Evolutionary conservation across 805 yeast genomes (phyloP).

Genomic region (Spathaspora sp.): DNA sequence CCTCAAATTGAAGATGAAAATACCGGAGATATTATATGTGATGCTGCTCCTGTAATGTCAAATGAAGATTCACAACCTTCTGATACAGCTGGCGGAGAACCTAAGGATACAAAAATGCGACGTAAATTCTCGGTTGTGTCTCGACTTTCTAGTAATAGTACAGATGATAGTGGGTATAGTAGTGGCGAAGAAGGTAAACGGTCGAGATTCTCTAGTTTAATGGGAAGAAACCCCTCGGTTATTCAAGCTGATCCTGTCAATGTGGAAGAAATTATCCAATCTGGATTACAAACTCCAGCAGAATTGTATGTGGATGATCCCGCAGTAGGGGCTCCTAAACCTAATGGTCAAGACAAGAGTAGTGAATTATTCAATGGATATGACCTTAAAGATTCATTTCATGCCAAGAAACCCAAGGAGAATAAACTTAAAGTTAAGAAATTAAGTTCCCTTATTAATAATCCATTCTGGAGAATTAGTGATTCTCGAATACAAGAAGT

Average conservation of each 20-base stretch:
- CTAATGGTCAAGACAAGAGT: neutral
- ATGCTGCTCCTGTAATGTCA: constrained; percentile 1
- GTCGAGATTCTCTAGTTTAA: constrained; percentile 31
- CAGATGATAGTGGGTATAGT: neutral
- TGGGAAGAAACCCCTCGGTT: constrained; percentile 40
- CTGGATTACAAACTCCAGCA: constrained; percentile 40
- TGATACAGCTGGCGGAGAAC: neutral
- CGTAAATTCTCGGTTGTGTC: constrained; percentile 1
- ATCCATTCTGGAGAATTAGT: constrained; percentile 83
- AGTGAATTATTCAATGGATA: constrained; percentile 1
- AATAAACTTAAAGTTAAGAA: constrained; percentile 43
- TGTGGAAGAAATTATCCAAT: constrained; percentile 34
- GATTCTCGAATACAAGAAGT: constrained; percentile 71
- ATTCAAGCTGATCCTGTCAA: constrained; percentile 33
- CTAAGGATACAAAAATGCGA: neutral
- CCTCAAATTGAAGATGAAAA: constrained; percentile 34
- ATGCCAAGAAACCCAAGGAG: neutral
- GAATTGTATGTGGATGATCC: constrained; percentile 33
- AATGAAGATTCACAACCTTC: neutral
- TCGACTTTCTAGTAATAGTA: neutral
- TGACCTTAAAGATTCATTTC: neutral
- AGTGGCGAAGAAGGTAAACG: constrained; percentile 25
- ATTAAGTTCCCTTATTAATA: constrained; percentile 49
- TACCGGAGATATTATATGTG: constrained; percentile 11
- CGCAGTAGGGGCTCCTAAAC: constrained; percentile 17